Percentiles rank a stretch among this genome's conserved stretches.
phyloP scores from a whole-genome alignment of 352 stramenopile genomes.

The Pythium chondricola region DNA sequence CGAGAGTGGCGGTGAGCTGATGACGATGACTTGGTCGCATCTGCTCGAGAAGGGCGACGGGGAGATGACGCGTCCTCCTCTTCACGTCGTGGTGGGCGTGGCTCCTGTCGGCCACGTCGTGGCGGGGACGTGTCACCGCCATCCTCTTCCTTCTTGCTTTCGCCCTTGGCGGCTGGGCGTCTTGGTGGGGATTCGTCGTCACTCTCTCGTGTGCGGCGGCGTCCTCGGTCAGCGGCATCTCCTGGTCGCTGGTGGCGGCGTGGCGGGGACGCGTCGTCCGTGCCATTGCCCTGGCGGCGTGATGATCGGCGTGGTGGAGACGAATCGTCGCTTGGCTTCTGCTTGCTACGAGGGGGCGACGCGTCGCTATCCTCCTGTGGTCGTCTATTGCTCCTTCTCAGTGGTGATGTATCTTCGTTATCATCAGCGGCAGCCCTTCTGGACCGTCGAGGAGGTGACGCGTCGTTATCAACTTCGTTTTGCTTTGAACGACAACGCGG shows the following conservation, averaged over 20 bases:
- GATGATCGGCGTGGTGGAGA: constrained; percentile 14
- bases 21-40: neutral
- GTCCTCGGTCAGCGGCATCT: too few relatives aligned
- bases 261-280: constrained; percentile 14
- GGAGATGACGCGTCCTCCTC: constrained; percentile 13
- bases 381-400: too few relatives aligned
- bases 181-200: neutral
- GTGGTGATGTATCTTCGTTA: neutral
- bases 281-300: neutral
- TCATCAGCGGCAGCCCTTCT: too few relatives aligned
- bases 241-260: neutral
- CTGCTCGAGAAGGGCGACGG: neutral
- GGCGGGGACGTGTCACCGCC: constrained; percentile 20
- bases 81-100: constrained; percentile 5
- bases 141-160: neutral
- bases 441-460: too few relatives aligned
- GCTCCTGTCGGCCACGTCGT: constrained; percentile 9
- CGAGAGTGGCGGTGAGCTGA: constrained; percentile 12
- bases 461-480: too few relatives aligned
- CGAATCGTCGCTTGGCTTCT: constrained; percentile 16
- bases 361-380: constrained; percentile 6
- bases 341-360: neutral
- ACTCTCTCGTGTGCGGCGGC: neutral
- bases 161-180: neutral
- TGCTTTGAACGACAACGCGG: neutral